phyloP scores from a whole-genome alignment of 1,139 yeast genomes.

The Meyerozyma carpophila region DNA sequence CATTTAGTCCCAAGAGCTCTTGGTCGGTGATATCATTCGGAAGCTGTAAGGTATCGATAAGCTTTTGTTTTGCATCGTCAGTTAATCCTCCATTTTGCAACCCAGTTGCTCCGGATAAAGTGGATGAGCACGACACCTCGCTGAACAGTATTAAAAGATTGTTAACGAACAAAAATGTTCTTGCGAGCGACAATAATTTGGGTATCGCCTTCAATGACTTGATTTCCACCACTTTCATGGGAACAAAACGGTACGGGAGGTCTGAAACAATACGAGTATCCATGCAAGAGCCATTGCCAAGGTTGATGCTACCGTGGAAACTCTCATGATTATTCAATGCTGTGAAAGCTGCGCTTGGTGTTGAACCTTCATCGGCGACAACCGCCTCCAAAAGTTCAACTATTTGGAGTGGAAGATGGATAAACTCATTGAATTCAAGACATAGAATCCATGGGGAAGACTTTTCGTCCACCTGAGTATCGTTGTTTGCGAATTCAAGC shows the following conservation, averaged over 20 bases:
- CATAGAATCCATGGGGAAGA: slow-evolving; percentile 14
- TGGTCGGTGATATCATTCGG: slow-evolving; percentile 36
- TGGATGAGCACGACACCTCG: not conserved
- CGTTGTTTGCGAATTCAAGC: slow-evolving; percentile 10
- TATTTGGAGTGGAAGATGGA: slow-evolving; percentile 23
- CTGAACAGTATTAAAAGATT: slow-evolving; percentile 17
- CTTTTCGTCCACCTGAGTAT: slow-evolving; percentile 4
- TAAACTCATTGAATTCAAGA: slow-evolving; percentile 19
- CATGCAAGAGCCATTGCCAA: slow-evolving; percentile 3
- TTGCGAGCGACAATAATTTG: slow-evolving; percentile 16
- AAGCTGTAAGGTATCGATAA: slow-evolving; percentile 33
- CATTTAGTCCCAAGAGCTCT: slow-evolving; percentile 33
- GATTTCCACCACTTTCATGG: slow-evolving; percentile 18
- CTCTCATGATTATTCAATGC: slow-evolving; percentile 16
- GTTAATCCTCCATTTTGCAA: slow-evolving; percentile 5
- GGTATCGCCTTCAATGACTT: slow-evolving; percentile 21
- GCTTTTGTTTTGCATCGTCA: slow-evolving; percentile 22
- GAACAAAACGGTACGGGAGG: slow-evolving; percentile 10
- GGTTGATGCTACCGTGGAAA: slow-evolving; percentile 3
- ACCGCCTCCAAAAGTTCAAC: slow-evolving; percentile 27
- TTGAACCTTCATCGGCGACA: not conserved
- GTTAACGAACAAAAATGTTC: not conserved
- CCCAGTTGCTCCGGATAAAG: not conserved
- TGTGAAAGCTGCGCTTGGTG: slow-evolving; percentile 8
- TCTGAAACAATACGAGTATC: slow-evolving; percentile 7